Base-by-base conservation (phyloP, 164 flowering plant species). In the Santalum album region DNA sequence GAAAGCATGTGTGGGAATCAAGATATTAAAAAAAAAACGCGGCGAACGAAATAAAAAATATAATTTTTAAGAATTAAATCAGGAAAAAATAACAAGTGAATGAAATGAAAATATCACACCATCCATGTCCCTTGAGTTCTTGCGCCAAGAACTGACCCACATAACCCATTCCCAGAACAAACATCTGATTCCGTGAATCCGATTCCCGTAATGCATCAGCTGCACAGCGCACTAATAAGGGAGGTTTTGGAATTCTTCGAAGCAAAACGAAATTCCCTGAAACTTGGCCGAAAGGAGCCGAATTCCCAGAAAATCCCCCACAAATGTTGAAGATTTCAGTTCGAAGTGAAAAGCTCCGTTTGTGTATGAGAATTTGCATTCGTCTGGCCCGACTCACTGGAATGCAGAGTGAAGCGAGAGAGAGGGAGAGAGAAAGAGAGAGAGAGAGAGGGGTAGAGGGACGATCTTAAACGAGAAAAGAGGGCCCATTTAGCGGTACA, bases 151-250 rank as follows among this genome's bases (percentile, higher is more conserved):
- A 77, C 26, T 71, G 72, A 2, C 84, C 96, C 38, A 83, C 90
- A 63, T 65, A 88, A 49, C 96, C 96, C 80, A 83, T 75, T 22
- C 94, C 94, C 1, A 82, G 70, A 18, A 86, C 57, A 48, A 83
- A 73, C 87, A 86, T 76, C 18, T 72, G 74, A 48, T 73, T 69
- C 42, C 50, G 46, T 44, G 51, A 25, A 38, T 60, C 54, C 26
- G 49, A 34, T 5, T 19, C 53, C 52, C 6, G 40, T 38, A 36
- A 32, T 45, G 42, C 61, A 23, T 40, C 19, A 18, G 16, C 24
- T 29, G 49, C 23, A 24, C 21, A 12, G 50, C 32, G 29, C 1
- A 26, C 45, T 6, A 53, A 45, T 25, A 27, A 16, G 11, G 52
- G 14, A 10, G 45, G 3, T 21, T 35, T 51, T 20, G 34, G 38